These are phyloP conservation scores for Laguncularia racemosa DNA, from an alignment of 345 rosid species.

Conservation along the genomic window DNA sequence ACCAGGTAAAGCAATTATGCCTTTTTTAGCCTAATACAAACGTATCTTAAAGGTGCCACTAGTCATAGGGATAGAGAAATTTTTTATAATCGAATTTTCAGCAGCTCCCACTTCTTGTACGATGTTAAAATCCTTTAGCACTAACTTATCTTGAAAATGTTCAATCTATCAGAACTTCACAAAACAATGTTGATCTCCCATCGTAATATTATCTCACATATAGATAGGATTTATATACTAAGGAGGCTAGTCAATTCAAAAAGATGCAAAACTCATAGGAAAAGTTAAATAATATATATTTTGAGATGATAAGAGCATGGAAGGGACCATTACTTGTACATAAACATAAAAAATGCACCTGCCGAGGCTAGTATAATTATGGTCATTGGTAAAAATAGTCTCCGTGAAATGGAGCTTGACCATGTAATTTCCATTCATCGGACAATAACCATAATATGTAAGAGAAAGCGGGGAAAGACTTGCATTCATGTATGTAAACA, in stretches of 20 bases:
- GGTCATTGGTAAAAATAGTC: conserved; percentile 45
- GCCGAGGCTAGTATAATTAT: conserved; percentile 38
- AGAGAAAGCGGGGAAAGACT: conserved; percentile 53
- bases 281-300: not conserved
- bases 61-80: conserved; percentile 24
- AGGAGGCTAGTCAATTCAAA: conserved; percentile 2
- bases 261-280: no score
- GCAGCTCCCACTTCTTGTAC: conserved; percentile 39
- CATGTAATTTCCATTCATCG: conserved; percentile 46
- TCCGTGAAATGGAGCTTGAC: conserved; percentile 51
- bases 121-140: conserved; percentile 44
- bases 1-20: conserved; percentile 39
- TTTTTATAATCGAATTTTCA: conserved; percentile 22
- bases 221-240: no score
- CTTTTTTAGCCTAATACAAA: conserved; percentile 51
- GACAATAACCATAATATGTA: conserved; percentile 62
- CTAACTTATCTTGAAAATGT: conserved; percentile 31
- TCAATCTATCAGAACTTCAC: not conserved
- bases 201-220: not conserved
- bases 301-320: not conserved
- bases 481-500: conserved; percentile 36
- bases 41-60: conserved; percentile 34
- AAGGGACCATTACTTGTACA: conserved; percentile 36
- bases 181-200: not conserved
- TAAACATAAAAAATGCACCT: conserved; percentile 55